phyloP scores from a whole-genome alignment of 2,329 filamentous ascomycete species.

The Beauveria sp. region DNA sequence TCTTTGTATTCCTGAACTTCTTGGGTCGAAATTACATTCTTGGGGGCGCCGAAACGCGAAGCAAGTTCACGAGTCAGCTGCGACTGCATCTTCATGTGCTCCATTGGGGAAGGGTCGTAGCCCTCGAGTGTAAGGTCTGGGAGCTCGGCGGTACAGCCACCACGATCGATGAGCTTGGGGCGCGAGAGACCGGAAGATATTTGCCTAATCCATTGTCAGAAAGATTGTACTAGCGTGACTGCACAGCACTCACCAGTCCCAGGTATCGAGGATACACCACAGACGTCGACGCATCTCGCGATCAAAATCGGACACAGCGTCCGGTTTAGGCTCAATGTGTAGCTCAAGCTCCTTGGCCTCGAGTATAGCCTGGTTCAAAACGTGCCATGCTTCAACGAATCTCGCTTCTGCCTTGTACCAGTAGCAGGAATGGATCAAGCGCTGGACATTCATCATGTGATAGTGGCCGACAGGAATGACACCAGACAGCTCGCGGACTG shows the following conservation, averaged over 20 bases:
- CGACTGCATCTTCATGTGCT: constrained; percentile 25
- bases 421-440: constrained; percentile 23
- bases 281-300: constrained; percentile 24
- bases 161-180: constrained; percentile 28
- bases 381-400: constrained; percentile 25
- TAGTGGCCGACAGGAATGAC: constrained; percentile 22
- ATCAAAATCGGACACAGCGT: constrained; percentile 21
- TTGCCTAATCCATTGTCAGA: constrained; percentile 18
- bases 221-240: too few species aligned
- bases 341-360: constrained; percentile 24
- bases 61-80: constrained; percentile 19
- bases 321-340: constrained; percentile 17
- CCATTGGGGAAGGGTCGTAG: constrained; percentile 24
- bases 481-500: constrained; percentile 20
- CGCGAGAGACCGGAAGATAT: constrained; percentile 27
- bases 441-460: constrained; percentile 22
- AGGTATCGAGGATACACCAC: constrained; percentile 26
- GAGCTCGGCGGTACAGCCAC: constrained; percentile 24
- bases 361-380: constrained; percentile 23
- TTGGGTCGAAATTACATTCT: constrained; percentile 19
- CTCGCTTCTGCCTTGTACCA: constrained; percentile 27
- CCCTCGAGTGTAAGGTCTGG: constrained; percentile 27
- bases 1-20: constrained; percentile 21
- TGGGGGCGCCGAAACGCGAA: constrained; percentile 19
- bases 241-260: constrained; percentile 25